A percentile compares a stretch with the other conserved stretches of the same genome.
Conservation (phyloP, 2,329 filamentous ascomycete species). For the Arthrobotrys pseudoclavata region DNA sequence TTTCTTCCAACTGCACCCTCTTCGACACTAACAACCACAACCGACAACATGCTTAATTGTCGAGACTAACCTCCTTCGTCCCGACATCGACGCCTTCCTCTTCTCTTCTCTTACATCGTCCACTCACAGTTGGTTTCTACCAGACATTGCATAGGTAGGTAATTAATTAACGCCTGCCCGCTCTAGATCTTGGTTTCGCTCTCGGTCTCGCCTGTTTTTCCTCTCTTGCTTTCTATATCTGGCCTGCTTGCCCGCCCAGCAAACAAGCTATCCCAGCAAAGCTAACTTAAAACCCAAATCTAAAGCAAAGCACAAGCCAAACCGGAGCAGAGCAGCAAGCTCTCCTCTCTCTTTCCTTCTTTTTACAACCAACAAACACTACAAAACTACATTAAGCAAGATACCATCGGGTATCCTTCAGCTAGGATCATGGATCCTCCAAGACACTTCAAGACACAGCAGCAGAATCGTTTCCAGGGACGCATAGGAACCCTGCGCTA, state of each 20-base stretch:
- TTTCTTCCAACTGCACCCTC: neutral
- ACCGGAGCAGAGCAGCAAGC: constrained; percentile 11
- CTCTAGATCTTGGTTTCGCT: neutral
- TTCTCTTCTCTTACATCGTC: neutral
- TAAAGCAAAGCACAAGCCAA: constrained; percentile 9
- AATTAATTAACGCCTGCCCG: neutral
- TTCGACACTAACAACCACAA: neutral
- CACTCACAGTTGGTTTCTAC: constrained; percentile 3
- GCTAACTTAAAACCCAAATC: neutral
- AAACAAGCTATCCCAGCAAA: constrained; percentile 11
- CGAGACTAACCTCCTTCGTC: neutral
- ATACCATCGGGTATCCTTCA: constrained; percentile 1
- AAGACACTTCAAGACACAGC: constrained; percentile 23
- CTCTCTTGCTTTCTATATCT: constrained; percentile 26
- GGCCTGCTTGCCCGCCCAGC: neutral
- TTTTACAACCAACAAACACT: constrained; percentile 8
- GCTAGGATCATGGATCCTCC: constrained; percentile 46
- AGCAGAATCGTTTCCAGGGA: constrained; percentile 22
- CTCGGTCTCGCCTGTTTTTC: constrained; percentile 22
- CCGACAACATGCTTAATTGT: neutral
- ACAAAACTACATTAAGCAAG: constrained; percentile 4
- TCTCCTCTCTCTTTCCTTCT: constrained; percentile 28
- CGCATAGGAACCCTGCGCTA: constrained; percentile 17
- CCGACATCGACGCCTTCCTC: too few relatives aligned
- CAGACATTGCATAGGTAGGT: constrained; percentile 20